Evolutionary conservation across 208 protist species (phyloP), one percentile per base, ranked within the genome.

Genomic region (Sergeia podlipaevii): DNA sequence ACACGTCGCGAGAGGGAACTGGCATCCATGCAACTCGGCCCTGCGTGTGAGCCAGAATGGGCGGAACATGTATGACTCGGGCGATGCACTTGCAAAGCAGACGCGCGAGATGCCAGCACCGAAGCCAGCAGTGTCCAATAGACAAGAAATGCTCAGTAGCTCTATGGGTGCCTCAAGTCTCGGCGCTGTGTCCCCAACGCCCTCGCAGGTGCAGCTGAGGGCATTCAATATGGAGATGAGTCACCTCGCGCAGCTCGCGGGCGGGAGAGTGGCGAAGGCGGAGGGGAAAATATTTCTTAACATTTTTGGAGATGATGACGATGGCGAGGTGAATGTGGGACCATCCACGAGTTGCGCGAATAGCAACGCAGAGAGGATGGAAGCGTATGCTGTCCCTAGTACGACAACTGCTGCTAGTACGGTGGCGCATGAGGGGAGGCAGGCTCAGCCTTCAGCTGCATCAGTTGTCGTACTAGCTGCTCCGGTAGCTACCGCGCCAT

Each of bases 181-280:
- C n/a, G 10, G 24, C 18, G 8, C 6, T 21, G 45, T 51, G 23
- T 21, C n/a, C 48, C 7, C 4, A 18, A 17, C 24, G 18, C 24
- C 3, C 36, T 30, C 17, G 5, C 47, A 11, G 2, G 53, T 71
- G 62, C 33, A 27, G 36, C 44, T 72, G 34, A 41, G 48, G 1
- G 75, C 71, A 27, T 72, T 80, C 58, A 52, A 76, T 13, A 51
- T 47, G 1, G 85, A 81, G 63, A 68, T 86, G 44, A 84, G 74
- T 55, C 75, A 76, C 46, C 61, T 90, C 6, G 65, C 77, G 1
- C 62, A 65, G 26, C 55, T 89, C n/a, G 58, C 76, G 6, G 68
- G 79, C 32, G 42, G 61, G 29, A 38, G 0, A 23, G 27, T 44
- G 4, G 33, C 37, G 10, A 33, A n/a, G 23, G 33, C 58, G n/a